Evolutionary conservation across 2,329 filamentous ascomycete genomes (phyloP), one percentile per base, ranked within the genome.

Genomic region (Botrytis sinoallii): DNA sequence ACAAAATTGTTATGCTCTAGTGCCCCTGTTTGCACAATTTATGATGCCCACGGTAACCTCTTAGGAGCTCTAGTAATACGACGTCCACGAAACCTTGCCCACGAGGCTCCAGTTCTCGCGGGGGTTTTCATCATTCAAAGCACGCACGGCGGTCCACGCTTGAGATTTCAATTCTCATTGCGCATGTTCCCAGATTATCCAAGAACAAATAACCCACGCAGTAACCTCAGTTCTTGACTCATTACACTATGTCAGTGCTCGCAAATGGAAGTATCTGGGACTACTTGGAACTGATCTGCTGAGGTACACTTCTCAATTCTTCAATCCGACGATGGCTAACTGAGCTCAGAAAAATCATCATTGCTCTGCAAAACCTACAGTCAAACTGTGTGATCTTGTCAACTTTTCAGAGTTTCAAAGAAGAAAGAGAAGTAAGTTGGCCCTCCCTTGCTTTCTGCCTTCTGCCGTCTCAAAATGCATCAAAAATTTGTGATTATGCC

Each of bases 331-430:
- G 12, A 22, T 38, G 16, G 35, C 29, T 7, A 29, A 64, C 29
- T 12, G 64, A 52, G 64, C 64, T 67, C 64, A 67, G 64, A 52
- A 12, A 67, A 35, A 67, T 67, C 64, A 67, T 66, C 29, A 66
- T 48, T 66, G 63, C 63, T 48, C 42, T 5, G 20, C n/a, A 35
- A 48, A 25, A 32, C 7, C 20, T 22, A 48, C 20, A 48, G 20
- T 22, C 29, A 48, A 48, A 35, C 6, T 16, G 18, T 65, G 42
- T n/a, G 44, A 46, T 29, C 22, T 20, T 65, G n/a, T 18, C 22
- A n/a, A 63, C 60, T 22, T 38, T 63, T 63, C 22, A 40, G 38
- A 63, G 35, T 42, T 42, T 18, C 38, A 42, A 16, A n/a, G 14
- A 29, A 42, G 5, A 16, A 3, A 63, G 22, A 42, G 25, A 46